Base-by-base conservation (phyloP, 495 filamentous ascomycete species). In the Emericellopsis terricola region DNA sequence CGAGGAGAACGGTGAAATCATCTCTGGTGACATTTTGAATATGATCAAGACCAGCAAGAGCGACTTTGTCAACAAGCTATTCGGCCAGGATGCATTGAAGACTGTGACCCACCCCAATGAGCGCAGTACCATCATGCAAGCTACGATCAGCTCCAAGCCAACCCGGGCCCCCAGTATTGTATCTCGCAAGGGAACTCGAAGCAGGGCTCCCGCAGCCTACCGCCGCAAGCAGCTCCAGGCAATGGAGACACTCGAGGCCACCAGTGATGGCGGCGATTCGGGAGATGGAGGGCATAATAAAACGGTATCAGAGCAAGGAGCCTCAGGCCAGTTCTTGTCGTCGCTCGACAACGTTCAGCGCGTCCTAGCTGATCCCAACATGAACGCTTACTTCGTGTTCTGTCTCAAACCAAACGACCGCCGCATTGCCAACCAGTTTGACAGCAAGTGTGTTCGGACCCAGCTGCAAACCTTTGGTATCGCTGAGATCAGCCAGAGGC, bases 351-450 rank as follows among this genome's bases (percentile, higher is more conserved):
- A 84, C 37, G 80, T 96, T 37, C 89, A 73, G 24, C 75, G 81
- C 44, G 82, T 80, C 24, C 59, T 97, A 29, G 80, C 72, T 20
- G 74, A 81, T 6, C 62, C 73, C 6, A 81, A 81, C 45, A 73
- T 81, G 8, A 97, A 94, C 47, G 71, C 81, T 10, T 97, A 96
- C 49, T 94, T 94, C 45, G 71, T 97, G 18, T 93, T 97, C 57
- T 96, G 89, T 44, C 60, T 97, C 33, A 96, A 97, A 54, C 89
- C 89, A 6, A 97, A 97, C 48, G 89, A 96, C 55, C 72, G 89
- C 14, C 77, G 87, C 17, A 97, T 97, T 41, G 87, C 89, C 33
- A 96, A 97, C 41, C 89, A 96, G 50, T 96, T 96, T 42, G 89
- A 97, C 52, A 94, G 84, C 62, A 96, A 97, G 55, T 94, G 86